These are phyloP conservation scores for Colletotrichum chrysophilum DNA, from an alignment of 2,329 filamentous ascomycete genomes.

Conservation along the genomic window DNA sequence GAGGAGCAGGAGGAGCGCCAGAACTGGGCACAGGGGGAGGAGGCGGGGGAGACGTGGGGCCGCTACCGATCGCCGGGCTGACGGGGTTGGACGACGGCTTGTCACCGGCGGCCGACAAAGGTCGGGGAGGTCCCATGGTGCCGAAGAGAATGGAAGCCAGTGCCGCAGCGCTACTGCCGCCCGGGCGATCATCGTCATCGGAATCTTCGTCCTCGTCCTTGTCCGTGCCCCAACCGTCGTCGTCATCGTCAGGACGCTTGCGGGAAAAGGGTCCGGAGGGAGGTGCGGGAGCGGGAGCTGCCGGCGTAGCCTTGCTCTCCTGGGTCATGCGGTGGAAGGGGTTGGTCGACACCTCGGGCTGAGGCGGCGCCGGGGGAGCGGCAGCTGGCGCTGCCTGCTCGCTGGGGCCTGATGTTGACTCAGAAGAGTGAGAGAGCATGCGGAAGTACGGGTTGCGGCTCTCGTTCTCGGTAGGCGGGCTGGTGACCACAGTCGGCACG, in stretches of 20 bases:
- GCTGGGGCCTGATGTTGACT: constrained; percentile 51
- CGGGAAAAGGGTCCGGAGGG: constrained; percentile 59
- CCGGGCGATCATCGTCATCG: constrained; percentile 78
- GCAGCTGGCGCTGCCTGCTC: constrained; percentile 49
- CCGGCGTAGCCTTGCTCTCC: constrained; percentile 53
- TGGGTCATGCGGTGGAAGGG: constrained; percentile 90
- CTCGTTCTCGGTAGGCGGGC: constrained; percentile 69
- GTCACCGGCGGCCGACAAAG: constrained; percentile 81
- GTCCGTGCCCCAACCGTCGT: constrained; percentile 84
- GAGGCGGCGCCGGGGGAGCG: constrained; percentile 42
- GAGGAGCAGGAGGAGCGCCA: constrained; percentile 30
- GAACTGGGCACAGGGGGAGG: constrained; percentile 32
- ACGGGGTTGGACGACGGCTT: constrained; percentile 54
- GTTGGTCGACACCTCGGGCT: constrained; percentile 77
- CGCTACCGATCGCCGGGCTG: constrained; percentile 44
- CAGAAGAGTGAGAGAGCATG: constrained; percentile 77
- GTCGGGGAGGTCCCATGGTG: constrained; percentile 92
- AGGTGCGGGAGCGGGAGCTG: constrained; percentile 36
- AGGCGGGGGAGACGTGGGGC: constrained; percentile 36
- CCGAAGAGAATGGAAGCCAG: constrained; percentile 95
- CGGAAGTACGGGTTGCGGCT: constrained; percentile 96
- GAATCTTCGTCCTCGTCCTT: constrained; percentile 66
- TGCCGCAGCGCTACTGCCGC: constrained; percentile 85
- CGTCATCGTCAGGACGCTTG: constrained; percentile 66
- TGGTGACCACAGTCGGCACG: constrained; percentile 54